Base-by-base conservation (phyloP, 2,329 filamentous ascomycete species). In the Cadophora sp. region DNA sequence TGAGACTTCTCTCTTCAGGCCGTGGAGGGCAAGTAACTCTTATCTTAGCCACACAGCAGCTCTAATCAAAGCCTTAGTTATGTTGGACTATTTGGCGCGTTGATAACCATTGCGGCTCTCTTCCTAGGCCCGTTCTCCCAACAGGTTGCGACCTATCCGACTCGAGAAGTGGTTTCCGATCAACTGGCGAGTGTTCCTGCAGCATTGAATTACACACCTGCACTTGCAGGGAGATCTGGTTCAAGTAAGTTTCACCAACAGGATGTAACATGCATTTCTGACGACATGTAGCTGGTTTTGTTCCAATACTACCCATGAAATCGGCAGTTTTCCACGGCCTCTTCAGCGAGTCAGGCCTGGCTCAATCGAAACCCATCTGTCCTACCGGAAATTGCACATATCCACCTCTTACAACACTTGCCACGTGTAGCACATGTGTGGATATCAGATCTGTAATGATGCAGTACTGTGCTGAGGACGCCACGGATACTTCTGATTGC, bases 61-160 rank as follows among this genome's bases (percentile, higher is more conserved):
- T 4, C 7, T 9, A 64, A 50, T 56, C 7, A 48, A 33, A 39
- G 9, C 2, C 11, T 30, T 20, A 64, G 61, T 2, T 22, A 33
- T 2, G 56, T 58, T 33, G 61, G 61, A 56, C 22, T 45, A 9
- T 64, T 64, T 14, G 61, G 61, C 11, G 61, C 61, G 7, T 20
- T 55, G 1, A 64, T 64, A 3, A 58, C 61, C 7, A 64, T 64
- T 58, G 14, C 53, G 18, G 61, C 61, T 6, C 53, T 64, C 16
- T 53, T 55, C 53, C 20, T 64, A 6, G 61, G 61, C 14, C 51
- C 61, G 11, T 64, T 64, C 30, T 64, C 61, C 4, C 61, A 64
- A 39, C 61, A 64, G 58, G 41, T 64, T n/a, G 61, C 61, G 18
- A 64, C 61, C 6, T 64, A 64, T 13, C 61, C 51, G 24, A 64